phyloP scores from a whole-genome alignment of 2,329 filamentous ascomycete genomes.

The Cladophialophora yegresii region DNA sequence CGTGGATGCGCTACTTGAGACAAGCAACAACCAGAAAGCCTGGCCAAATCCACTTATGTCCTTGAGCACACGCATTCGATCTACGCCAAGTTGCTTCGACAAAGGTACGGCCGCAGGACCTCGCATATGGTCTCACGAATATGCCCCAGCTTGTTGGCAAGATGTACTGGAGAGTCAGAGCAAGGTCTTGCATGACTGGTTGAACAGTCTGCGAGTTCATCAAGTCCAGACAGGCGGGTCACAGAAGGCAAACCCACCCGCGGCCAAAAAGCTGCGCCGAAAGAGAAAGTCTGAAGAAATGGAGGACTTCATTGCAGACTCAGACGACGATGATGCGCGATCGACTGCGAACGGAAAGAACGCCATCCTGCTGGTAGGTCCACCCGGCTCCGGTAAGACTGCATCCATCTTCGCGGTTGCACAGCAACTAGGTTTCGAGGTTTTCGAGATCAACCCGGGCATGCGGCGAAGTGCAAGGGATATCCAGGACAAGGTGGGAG shows the following conservation, averaged over 20 bases:
- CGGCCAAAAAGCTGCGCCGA: slow-evolving; percentile 58
- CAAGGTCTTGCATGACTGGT: slow-evolving; percentile 82
- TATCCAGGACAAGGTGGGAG: slow-evolving; percentile 85
- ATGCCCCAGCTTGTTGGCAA: slow-evolving; percentile 68
- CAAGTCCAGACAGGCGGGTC: slow-evolving; percentile 66
- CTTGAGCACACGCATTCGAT: slow-evolving; percentile 52
- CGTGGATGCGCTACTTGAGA: slow-evolving; percentile 1
- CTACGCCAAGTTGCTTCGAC: slow-evolving; percentile 76
- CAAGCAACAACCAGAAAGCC: neutral
- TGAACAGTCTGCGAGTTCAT: slow-evolving; percentile 72
- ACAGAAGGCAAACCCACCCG: slow-evolving; percentile 36
- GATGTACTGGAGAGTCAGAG: slow-evolving; percentile 75
- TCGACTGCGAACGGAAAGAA: slow-evolving; percentile 56
- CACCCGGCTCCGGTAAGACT: slow-evolving; percentile 88
- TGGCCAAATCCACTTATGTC: slow-evolving; percentile 34
- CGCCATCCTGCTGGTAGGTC: slow-evolving; percentile 83
- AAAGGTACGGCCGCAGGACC: slow-evolving; percentile 68
- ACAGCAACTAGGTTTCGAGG: slow-evolving; percentile 85
- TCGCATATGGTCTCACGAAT: slow-evolving; percentile 78
- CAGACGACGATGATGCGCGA: slow-evolving; percentile 78
- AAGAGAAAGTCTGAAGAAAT: slow-evolving; percentile 68
- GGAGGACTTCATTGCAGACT: slow-evolving; percentile 77
- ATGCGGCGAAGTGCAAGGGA: slow-evolving; percentile 85
- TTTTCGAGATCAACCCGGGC: slow-evolving; percentile 91
- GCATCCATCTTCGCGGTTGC: slow-evolving; percentile 89